Base-by-base conservation (phyloP, 2,329 filamentous ascomycete genomes). In the Xylaria sp. region DNA sequence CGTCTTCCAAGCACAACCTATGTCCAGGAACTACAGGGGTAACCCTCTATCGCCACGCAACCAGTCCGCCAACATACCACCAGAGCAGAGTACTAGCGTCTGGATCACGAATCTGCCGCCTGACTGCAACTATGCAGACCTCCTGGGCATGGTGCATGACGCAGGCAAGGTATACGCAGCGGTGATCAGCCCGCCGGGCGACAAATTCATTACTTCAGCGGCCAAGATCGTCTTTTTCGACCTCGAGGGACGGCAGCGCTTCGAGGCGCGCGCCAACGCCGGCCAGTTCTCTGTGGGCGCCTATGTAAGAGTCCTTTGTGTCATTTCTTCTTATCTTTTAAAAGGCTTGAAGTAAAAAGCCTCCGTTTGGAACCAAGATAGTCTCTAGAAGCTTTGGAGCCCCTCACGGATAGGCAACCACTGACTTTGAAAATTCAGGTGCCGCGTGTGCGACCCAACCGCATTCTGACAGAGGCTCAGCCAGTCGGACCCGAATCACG, bases 191-290 rank as follows among this genome's bases (percentile, higher is more conserved):
- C 26, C 23, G 9, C 57, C 68, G 11, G 33, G 54, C 31, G 4
- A 10, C 0, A 15, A 10, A 3, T 38, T 60, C 57, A 26, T 7
- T 6, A 66, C 65, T 4, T 51, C 61, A 2, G 68, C 65, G 6
- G 68, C 68, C 3, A 61, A 66, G 59, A 54, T 69, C 49, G 57
- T 65, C 28, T 69, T 69, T 63, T 71, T 68, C 31, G 57, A 58
- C 26, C 26, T 65, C 17, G 56, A 58, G 20, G 63, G 44, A 17
- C 40, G 33, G 5, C 15, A 11, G 2, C 33, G 60, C 1, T 46
- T 69, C 5, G 48, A 53, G 17, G 6, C 4, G 1, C 26, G 13
- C 13, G 28, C 17, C 4, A 6, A 10, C 17, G 3, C 7, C 0
- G 57, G 62, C 42, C 3, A 9, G 0, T 66, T 68, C 49, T n/a